Conservation (phyloP, 495 filamentous ascomycete genomes). For the Xylaria flabelliformis region DNA sequence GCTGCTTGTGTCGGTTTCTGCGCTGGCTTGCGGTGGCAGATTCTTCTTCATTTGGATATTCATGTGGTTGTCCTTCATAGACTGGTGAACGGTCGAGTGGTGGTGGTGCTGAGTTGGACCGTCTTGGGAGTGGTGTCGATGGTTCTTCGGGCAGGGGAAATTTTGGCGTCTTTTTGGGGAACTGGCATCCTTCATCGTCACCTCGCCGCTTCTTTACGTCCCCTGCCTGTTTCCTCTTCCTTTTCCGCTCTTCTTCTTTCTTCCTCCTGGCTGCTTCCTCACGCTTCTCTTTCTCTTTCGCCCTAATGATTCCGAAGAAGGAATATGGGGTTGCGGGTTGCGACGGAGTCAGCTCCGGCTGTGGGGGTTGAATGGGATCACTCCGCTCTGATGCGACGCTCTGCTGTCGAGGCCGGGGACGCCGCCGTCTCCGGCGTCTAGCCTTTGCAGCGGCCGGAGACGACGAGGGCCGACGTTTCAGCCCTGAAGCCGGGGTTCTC, state of each 20-base stretch:
- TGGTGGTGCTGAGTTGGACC: slow-evolving; percentile 12
- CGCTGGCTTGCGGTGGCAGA: neutral
- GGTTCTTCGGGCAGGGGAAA: neutral
- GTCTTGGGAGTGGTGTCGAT: neutral
- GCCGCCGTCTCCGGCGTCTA: slow-evolving; percentile 18
- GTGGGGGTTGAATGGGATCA: slow-evolving; percentile 15
- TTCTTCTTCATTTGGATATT: neutral
- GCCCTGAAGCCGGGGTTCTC: neutral
- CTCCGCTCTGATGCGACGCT: neutral
- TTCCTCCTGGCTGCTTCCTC: slow-evolving; percentile 3
- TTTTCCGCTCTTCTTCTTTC: neutral
- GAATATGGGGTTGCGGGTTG: neutral
- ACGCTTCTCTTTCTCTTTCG: slow-evolving; percentile 13
- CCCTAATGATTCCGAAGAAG: slow-evolving; percentile 17
- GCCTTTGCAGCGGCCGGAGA: slow-evolving; percentile 18
- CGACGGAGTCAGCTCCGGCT: neutral
- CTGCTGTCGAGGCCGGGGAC: slow-evolving; percentile 3
- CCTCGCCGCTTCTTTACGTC: neutral
- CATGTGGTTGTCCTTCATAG: neutral
- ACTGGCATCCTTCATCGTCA: neutral
- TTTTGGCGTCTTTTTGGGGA: neutral
- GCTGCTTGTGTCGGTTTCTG: neutral
- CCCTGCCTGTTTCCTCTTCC: neutral
- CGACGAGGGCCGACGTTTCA: neutral
- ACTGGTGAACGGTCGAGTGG: neutral